These are phyloP conservation scores for Agaricus bisporus DNA, from an alignment of 768 basidiomycete genomes.

Conservation along the genomic window DNA sequence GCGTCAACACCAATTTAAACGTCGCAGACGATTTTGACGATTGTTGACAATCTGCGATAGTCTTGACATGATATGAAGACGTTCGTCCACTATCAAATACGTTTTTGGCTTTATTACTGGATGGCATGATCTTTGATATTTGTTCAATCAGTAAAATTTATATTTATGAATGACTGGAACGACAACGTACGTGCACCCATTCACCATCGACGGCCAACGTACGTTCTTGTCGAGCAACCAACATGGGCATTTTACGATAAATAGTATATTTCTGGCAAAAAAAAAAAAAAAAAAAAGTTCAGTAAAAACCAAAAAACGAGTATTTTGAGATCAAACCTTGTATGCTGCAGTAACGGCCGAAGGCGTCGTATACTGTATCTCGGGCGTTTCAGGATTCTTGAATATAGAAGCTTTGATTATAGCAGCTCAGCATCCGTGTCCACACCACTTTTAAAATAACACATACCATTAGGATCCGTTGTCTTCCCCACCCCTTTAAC, in stretches of 20 bases:
- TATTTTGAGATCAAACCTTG: conserved; percentile 43
- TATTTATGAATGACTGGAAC: background rate
- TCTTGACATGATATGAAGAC: conserved; percentile 87
- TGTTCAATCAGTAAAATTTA: too few species aligned
- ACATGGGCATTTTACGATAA: conserved; percentile 91
- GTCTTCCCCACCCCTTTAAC: conserved; percentile 61
- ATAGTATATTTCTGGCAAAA: conserved; percentile 75
- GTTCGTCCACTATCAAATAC: conserved; percentile 91
- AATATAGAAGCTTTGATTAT: conserved; percentile 81
- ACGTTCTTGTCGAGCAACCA: conserved; percentile 85
- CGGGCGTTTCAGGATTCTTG: conserved; percentile 75
- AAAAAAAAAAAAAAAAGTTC: too few species aligned
- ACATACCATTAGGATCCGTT: conserved; percentile 87
- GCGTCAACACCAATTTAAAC: conserved; percentile 86
- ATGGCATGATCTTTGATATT: conserved; percentile 73
- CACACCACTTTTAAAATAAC: background rate
- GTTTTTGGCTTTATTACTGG: conserved; percentile 66
- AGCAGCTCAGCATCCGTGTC: background rate
- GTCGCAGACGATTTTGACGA: conserved; percentile 71
- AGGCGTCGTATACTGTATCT: conserved; percentile 51
- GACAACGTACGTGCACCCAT: conserved; percentile 73
- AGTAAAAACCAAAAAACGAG: background rate
- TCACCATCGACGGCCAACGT: conserved; percentile 92
- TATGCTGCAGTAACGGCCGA: conserved; percentile 81
- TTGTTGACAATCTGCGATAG: conserved; percentile 79